phyloP scores from a whole-genome alignment of 345 rosid genomes.

The Zanthoxylum bungeanum region DNA sequence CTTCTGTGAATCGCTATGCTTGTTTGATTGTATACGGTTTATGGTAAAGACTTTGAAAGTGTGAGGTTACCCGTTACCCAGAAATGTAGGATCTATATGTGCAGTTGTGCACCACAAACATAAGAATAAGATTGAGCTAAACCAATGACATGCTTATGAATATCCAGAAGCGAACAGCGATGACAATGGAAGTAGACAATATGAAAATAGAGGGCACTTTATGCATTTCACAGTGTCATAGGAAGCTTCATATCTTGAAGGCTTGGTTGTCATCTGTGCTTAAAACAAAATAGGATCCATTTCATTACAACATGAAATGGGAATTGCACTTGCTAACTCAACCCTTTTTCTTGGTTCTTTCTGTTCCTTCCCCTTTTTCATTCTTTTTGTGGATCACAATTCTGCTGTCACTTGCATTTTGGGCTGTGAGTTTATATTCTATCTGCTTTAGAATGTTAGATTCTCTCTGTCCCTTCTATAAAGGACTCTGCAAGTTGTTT shows the following conservation, averaged over 20 bases:
- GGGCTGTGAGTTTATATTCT: not conserved
- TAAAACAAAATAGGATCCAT: too few relatives aligned
- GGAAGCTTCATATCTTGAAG: too few relatives aligned
- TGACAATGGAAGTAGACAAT: too few relatives aligned
- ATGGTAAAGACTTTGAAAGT: not conserved
- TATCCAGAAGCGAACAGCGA: not conserved
- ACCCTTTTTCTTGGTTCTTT: too few relatives aligned
- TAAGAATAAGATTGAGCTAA: not conserved
- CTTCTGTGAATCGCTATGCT: not conserved
- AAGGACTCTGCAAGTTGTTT: not conserved
- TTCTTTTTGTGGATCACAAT: not conserved
- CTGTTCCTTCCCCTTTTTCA: not conserved
- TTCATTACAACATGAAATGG: too few relatives aligned
- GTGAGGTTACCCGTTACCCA: not conserved
- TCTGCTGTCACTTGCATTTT: not conserved
- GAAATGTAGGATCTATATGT: not conserved
- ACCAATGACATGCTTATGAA: not conserved
- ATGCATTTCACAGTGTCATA: not conserved
- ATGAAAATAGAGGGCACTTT: not conserved
- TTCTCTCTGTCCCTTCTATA: not conserved
- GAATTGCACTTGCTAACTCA: too few relatives aligned
- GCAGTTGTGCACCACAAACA: too few relatives aligned
- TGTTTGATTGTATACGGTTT: not conserved
- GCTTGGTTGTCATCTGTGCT: too few relatives aligned
- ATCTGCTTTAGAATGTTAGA: slow-evolving; percentile 3